Base-by-base conservation (phyloP, 2,329 filamentous ascomycete species). In the Bisporella sp. region DNA sequence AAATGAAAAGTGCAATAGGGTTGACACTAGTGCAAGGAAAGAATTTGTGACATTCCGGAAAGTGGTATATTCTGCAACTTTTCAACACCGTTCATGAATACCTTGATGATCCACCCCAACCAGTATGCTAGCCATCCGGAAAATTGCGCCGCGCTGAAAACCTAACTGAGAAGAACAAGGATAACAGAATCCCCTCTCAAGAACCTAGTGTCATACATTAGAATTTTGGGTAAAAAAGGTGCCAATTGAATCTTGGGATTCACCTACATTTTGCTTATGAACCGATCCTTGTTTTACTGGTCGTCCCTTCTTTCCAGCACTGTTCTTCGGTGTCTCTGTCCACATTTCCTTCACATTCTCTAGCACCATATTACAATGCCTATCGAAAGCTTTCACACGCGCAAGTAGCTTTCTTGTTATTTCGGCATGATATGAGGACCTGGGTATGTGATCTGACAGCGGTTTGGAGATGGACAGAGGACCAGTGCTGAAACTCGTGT, bases 301-400 rank as follows among this genome's bases (percentile, higher is more conserved):
- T 63, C 86, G 77, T 50, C 91, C 91, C 73, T 90, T 91, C 76
- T 92, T 93, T 59, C 92, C 92, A 58, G 84, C 85, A 28, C 87
- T 83, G 64, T 88, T 78, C 54, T 83, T 76, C 45, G 92, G 90
- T 50, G 87, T 93, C 74, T 99, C 93, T 7, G 91, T 96, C 93
- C 93, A 99, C 92, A 99, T 97, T 74, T 99, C 93, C 78, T 95
- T 95, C 41, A 95, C 90, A 61, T 96, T 96, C 76, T 96, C 90
- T 45, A 96, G 76, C 4, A 96, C 88, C 93, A 99, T 97, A 74
- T 99, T 99, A 81, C 91, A 97, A 73, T 99, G 93, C 54, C 93
- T 81, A 72, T 99, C 93, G 69, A 99, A 99, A 5, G 93, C 93
- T 77, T 99, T 99, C 66, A 99, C 92, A 57, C 93, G 87, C 47